These are phyloP conservation scores for Candida pseudoviswanathii DNA, from an alignment of 1,139 yeast species.

Conservation along the genomic window DNA sequence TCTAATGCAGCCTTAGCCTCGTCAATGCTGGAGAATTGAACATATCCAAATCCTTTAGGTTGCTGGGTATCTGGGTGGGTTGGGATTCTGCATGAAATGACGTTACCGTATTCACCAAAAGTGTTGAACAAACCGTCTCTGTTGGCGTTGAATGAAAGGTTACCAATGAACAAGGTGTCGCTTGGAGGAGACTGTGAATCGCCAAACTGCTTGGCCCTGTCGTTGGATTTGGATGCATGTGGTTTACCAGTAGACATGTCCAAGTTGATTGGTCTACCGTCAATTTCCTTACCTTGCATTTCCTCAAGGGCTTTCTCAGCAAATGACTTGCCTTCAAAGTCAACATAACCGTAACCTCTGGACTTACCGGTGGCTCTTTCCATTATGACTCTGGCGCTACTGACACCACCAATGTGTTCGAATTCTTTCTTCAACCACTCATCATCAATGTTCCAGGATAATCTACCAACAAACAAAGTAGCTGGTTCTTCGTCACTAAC, in stretches of 20 bases:
- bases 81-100: slow-evolving; percentile 90
- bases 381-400: slow-evolving; percentile 87
- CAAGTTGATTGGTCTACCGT: slow-evolving; percentile 94
- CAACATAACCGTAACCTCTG: slow-evolving; percentile 98
- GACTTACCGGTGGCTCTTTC: slow-evolving; percentile 93
- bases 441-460: slow-evolving; percentile 96
- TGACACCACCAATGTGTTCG: slow-evolving; percentile 78
- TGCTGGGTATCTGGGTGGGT: slow-evolving; percentile 98
- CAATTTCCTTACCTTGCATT: slow-evolving; percentile 91
- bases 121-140: slow-evolving; percentile 74
- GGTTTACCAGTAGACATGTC: slow-evolving; percentile 91
- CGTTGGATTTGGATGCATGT: slow-evolving; percentile 52
- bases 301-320: slow-evolving; percentile 90
- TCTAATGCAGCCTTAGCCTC: slow-evolving; percentile 91
- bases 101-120: slow-evolving; percentile 78
- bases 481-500: slow-evolving; percentile 62
- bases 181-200: slow-evolving; percentile 90
- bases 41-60: slow-evolving; percentile 98
- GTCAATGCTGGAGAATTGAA: slow-evolving; percentile 82
- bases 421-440: slow-evolving; percentile 90
- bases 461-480: slow-evolving; percentile 93
- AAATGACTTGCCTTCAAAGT: slow-evolving; percentile 70
- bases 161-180: slow-evolving; percentile 94
- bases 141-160: slow-evolving; percentile 86
- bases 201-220: slow-evolving; percentile 87